These are phyloP conservation scores for Exophiala spinifera DNA, from an alignment of 2,329 filamentous ascomycete genomes.

Conservation along the genomic window DNA sequence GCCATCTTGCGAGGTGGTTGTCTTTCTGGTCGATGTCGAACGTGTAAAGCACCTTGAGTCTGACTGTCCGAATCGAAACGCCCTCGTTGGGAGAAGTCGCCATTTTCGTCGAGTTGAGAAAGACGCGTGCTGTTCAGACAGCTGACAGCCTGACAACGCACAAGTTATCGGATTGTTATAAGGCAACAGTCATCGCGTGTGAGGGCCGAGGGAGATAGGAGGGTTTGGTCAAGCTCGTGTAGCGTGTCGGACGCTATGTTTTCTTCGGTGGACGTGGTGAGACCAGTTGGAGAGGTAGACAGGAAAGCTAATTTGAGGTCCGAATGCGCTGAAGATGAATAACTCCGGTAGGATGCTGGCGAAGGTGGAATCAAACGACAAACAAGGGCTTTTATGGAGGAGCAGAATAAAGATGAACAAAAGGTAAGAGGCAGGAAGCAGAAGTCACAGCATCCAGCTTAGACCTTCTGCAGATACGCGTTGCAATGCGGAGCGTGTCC, in stretches of 20 bases:
- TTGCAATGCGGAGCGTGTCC: background rate
- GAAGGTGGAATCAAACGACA: background rate
- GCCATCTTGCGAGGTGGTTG: constrained; percentile 83
- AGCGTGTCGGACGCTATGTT: background rate
- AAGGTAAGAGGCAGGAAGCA: background rate
- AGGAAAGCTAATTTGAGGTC: background rate
- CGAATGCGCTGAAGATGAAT: background rate
- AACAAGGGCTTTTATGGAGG: constrained; percentile 2
- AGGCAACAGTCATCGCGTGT: constrained; percentile 12
- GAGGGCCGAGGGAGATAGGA: background rate
- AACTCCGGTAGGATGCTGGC: constrained; percentile 8
- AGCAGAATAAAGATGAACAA: background rate
- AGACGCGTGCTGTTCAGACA: constrained; percentile 12
- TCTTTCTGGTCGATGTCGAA: constrained; percentile 87
- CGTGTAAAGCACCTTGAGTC: constrained; percentile 91
- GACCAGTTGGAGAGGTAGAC: background rate
- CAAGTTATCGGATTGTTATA: constrained; percentile 1
- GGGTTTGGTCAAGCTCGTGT: background rate
- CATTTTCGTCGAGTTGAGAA: constrained; percentile 3
- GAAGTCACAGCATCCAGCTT: background rate
- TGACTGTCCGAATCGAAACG: constrained; percentile 58
- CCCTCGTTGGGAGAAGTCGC: constrained; percentile 36
- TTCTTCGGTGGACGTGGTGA: background rate
- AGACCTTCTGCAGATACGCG: background rate
- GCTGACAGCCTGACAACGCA: constrained; percentile 3